Evolutionary conservation across 1,284 basidiomycete species (phyloP).

Genomic region (Malassezia caprae): DNA sequence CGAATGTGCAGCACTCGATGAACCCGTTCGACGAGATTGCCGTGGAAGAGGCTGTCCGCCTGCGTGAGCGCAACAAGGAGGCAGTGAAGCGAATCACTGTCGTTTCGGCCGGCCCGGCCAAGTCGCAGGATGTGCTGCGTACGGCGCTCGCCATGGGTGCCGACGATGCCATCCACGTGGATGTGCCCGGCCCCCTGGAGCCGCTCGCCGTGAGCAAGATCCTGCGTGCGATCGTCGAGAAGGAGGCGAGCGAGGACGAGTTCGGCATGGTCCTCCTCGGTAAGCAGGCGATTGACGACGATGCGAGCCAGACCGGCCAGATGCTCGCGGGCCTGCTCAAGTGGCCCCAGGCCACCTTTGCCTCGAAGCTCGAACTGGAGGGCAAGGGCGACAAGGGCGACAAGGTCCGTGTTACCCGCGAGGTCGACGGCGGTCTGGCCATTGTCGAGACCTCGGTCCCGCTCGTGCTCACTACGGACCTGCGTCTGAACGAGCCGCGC

Average conservation of each 20-base stretch:
- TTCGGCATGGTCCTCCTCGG: constrained; percentile 87
- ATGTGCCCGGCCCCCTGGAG: constrained; percentile 63
- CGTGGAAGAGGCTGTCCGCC: constrained; percentile 89
- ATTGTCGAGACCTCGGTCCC: constrained; percentile 73
- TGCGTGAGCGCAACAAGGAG: constrained; percentile 68
- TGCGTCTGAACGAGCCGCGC: constrained; percentile 54
- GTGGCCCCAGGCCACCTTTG: constrained; percentile 92
- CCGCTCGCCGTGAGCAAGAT: constrained; percentile 78
- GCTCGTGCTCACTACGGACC: constrained; percentile 80
- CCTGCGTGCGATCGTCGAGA: constrained; percentile 66
- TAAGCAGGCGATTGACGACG: constrained; percentile 98
- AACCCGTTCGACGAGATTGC: constrained; percentile 57
- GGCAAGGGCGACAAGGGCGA: constrained; percentile 57
- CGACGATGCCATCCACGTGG: constrained; percentile 82
- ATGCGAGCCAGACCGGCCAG: constrained; percentile 90
- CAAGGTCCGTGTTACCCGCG: constrained; percentile 66
- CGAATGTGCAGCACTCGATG: constrained; percentile 47
- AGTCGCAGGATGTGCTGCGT: constrained; percentile 78
- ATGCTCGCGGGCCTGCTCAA: constrained; percentile 88
- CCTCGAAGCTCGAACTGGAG: constrained; percentile 69
- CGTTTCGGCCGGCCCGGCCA: constrained; percentile 82
- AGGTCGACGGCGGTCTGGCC: constrained; percentile 89
- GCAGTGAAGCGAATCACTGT: constrained; percentile 53
- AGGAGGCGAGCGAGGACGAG: constrained; percentile 55
- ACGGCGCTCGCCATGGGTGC: constrained; percentile 97